Evolutionary conservation across 768 basidiomycete genomes (phyloP), one percentile per base, ranked within the genome.

Genomic region (Mycena rebaudengoi): DNA sequence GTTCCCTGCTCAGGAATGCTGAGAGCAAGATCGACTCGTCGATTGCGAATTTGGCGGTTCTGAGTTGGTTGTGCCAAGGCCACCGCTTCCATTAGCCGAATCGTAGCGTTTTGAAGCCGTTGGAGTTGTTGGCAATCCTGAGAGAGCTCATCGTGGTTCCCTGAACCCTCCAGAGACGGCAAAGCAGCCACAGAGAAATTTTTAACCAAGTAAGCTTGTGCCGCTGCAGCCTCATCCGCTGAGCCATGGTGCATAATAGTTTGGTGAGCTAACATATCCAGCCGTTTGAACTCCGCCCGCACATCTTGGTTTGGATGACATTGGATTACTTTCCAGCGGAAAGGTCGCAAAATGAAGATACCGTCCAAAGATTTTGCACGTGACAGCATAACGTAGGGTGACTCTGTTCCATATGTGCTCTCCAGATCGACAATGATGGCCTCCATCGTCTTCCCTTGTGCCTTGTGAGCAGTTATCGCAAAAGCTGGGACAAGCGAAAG

Each of bases 351-450:
- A 16, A 55, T 55, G 29, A n/a, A 44, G 4, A 55, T 41, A 12
- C 40, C 53, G 3, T 14, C 53, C 2, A 55, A 30, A 44, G 53
- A 55, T 12, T 39, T 55, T 10, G 53, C 53, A 1, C 53, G 53
- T 33, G 53, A 55, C 13, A 55, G 14, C 53, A 55, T 55, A 28
- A 55, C 53, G 25, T 55, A 55, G 5, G 53, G 53, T n/a, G 53
- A 18, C 44, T 54, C 52, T 5, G 52, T 54, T 40, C 52, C 52
- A 20, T 2, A 40, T 20, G 39, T 55, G 32, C 53, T 55, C 25
- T 55, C 28, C 3, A 55, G 41, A 18, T 55, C 53, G 20, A 55
- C 18, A 14, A 55, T 55, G 16, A 55, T 30, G 16, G 29, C n/a
- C 18, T 55, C 53, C 53, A 55, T 30, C 7, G 28, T 55, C 21